Evolutionary conservation across 1,284 basidiomycete genomes (phyloP), one percentile per base, ranked within the genome.

Genomic region (Ceratobasidium sp.): DNA sequence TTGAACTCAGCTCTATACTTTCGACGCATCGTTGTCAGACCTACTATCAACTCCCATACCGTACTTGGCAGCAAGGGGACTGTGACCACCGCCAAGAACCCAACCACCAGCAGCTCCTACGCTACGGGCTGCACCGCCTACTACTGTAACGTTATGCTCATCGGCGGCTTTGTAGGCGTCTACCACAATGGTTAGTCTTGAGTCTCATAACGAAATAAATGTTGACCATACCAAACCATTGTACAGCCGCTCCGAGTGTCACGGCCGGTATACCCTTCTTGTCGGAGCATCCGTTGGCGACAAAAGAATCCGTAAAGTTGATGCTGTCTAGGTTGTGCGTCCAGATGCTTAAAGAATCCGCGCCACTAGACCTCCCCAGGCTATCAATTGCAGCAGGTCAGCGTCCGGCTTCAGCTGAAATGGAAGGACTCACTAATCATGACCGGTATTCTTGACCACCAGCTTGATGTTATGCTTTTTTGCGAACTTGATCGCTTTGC

Each of bases 11-110:
- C 8, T 12, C 20, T 38, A 42, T 42, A 5, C 6, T 35, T 31
- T 7, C 2, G 25, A 6, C 12, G 54, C 27, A 10, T 13, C 10
- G n/a, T 17, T 25, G 29, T 20, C 64, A 40, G 22, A 25, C 64
- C 29, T 45, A 71, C 70, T 71, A 29, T 71, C 70, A 8, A 68
- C 70, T 8, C 64, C 70, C 67, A 71, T 45, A 8, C 70, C 70
- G 31, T 71, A 71, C 27, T 55, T 25, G 3, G 35, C 8, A 17
- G 54, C 67, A 15, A 70, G 50, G 10, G 60, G 45, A 20, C 60
- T 57, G 50, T 70, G 69, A n/a, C 69, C 69, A 1, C 69, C 69
- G 3, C 60, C 69, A n/a, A 57, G 69, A 34, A 70, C 43, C 69
- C 69, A 70, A 6, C 69, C 69, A 27, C 69, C 69, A 3, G 69